These are phyloP conservation scores for Coemansia sp. DNA, from an alignment of 192 early-diverging fungal genomes.

Conservation along the genomic window DNA sequence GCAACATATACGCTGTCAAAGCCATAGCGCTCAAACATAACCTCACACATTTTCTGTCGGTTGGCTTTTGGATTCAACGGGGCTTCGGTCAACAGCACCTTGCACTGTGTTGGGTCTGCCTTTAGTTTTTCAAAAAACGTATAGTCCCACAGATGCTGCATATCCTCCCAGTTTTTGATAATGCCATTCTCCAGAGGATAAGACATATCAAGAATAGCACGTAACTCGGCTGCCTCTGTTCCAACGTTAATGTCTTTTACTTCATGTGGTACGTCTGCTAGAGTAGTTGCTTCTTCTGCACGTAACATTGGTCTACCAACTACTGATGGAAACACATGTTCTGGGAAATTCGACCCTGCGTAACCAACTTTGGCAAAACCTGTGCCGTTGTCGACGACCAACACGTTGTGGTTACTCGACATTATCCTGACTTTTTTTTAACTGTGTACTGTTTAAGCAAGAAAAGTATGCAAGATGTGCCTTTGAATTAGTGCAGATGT, in stretches of 20 bases:
- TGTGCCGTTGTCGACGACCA: conserved; percentile 85
- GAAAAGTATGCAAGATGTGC: background rate
- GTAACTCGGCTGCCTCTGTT: conserved; percentile 88
- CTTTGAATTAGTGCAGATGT: background rate
- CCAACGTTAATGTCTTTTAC: conserved; percentile 98
- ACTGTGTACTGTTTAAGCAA: background rate
- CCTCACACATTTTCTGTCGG: conserved; percentile 86
- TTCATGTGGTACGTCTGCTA: conserved; percentile 52
- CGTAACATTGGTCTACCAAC: conserved; percentile 98
- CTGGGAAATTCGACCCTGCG: conserved; percentile 93
- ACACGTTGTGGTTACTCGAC: conserved; percentile 58
- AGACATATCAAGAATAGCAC: conserved; percentile 87
- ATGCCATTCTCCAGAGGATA: conserved; percentile 99
- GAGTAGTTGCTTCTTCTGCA: conserved; percentile 80
- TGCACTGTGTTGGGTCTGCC: conserved; percentile 84
- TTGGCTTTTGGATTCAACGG: conserved; percentile 94
- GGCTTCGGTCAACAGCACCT: conserved; percentile 94
- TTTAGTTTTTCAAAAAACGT: conserved; percentile 92
- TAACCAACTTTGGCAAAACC: conserved; percentile 98
- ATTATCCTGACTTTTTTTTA: conserved; percentile 11
- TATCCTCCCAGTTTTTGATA: conserved; percentile 96
- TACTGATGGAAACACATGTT: conserved; percentile 92
- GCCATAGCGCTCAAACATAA: conserved; percentile 97
- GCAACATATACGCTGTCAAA: conserved; percentile 92
- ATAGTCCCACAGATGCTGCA: conserved; percentile 97